Conservation (phyloP, 2,329 filamentous ascomycete species). For the Colletotrichum tanaceti region DNA sequence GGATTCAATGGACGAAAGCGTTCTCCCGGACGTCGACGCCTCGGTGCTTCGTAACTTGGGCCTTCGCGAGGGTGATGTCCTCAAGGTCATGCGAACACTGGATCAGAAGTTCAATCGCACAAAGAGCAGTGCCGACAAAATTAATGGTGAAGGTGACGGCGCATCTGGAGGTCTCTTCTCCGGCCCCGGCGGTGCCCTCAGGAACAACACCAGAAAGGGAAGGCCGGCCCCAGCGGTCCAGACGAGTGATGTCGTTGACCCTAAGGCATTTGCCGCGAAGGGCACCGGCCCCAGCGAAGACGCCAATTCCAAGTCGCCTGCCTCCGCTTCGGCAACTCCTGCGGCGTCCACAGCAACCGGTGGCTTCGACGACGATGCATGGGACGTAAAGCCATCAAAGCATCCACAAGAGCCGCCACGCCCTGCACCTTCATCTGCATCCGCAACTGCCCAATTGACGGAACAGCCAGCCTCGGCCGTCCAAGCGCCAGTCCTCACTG, state of each 20-base stretch:
- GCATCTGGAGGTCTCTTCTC: slow-evolving; percentile 78
- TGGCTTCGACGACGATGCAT: slow-evolving; percentile 96
- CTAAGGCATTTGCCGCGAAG: slow-evolving; percentile 82
- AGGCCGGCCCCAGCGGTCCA: slow-evolving; percentile 88
- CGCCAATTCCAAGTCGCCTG: slow-evolving; percentile 34
- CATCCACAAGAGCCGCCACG: slow-evolving; percentile 57
- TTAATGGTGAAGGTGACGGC: slow-evolving; percentile 60
- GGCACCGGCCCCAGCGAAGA: slow-evolving; percentile 58
- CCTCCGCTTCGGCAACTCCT: slow-evolving; percentile 7
- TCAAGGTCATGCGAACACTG: slow-evolving; percentile 91
- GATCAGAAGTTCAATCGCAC: slow-evolving; percentile 82
- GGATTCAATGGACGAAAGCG: slow-evolving; percentile 96
- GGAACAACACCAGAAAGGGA: slow-evolving; percentile 94
- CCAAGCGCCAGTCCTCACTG: slow-evolving; percentile 67
- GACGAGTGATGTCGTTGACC: slow-evolving; percentile 86
- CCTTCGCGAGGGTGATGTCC: slow-evolving; percentile 95
- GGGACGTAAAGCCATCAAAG: slow-evolving; percentile 90
- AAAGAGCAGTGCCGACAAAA: slow-evolving; percentile 68
- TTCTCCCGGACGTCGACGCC: slow-evolving; percentile 89
- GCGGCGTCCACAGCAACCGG: slow-evolving; percentile 38
- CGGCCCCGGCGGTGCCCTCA: slow-evolving; percentile 87
- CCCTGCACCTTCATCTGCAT: slow-evolving; percentile 51
- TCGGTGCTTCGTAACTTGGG: slow-evolving; percentile 86
- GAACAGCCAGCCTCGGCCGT: slow-evolving; percentile 50
- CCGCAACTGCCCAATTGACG: slow-evolving; percentile 47